phyloP scores from a whole-genome alignment of 306 rosid genomes.

The Prunus mongolica region DNA sequence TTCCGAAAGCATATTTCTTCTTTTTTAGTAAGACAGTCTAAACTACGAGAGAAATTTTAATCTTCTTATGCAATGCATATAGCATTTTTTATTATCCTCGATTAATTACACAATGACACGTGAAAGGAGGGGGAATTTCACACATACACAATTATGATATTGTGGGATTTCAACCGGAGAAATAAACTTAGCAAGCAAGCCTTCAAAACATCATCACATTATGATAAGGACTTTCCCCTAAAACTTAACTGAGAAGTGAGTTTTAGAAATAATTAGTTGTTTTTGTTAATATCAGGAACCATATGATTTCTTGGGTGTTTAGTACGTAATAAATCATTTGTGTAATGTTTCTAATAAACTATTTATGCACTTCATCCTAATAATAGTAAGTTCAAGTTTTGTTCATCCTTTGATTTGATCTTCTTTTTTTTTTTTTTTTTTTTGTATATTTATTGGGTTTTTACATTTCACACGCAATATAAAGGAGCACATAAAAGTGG shows the following conservation, averaged over 20 bases:
- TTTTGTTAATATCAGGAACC: neutral
- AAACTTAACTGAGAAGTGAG: neutral
- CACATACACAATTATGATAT: no score
- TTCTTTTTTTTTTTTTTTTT: no score
- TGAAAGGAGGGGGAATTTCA: no score
- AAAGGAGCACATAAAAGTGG: no score
- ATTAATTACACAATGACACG: no score
- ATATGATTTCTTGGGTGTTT: neutral
- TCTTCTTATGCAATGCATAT: no score
- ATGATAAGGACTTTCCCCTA: neutral
- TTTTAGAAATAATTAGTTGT: neutral
- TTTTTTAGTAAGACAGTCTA: no score
- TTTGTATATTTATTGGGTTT: neutral
- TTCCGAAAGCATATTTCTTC: no score
- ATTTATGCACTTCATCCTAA: neutral
- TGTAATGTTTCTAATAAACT: neutral
- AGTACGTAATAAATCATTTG: neutral
- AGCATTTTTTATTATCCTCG: fast-evolving
- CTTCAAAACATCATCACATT: neutral
- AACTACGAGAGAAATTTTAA: no score
- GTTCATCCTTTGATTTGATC: neutral
- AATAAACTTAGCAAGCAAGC: neutral
- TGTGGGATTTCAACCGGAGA: neutral
- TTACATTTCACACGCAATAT: no score
- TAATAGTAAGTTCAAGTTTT: neutral